A percentile compares a stretch with the other conserved stretches of the same genome.
Evolutionary conservation across 1,284 basidiomycete species (phyloP).

Genomic region (Trametes versicolor): DNA sequence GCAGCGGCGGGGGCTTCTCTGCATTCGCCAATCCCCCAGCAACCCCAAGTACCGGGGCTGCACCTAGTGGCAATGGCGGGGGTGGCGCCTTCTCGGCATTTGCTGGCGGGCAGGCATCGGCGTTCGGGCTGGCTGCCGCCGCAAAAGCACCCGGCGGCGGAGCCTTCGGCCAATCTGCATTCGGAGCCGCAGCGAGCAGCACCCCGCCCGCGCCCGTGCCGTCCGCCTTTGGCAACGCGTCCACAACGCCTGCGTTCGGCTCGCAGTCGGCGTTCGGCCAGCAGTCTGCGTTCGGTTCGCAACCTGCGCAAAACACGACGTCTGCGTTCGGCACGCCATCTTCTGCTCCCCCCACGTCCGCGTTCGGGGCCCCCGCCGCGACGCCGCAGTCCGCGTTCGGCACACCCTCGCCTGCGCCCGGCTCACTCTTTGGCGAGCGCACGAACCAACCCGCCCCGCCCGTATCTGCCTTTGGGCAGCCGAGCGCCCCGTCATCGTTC

Average conservation of each 20-base stretch:
- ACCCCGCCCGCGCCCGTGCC: constrained; percentile 25
- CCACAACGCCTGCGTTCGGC: constrained; percentile 42
- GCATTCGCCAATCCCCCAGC: constrained; percentile 37
- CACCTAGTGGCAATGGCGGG: constrained; percentile 27
- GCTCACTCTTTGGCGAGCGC: constrained; percentile 42
- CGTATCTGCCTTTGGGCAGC: constrained; percentile 40
- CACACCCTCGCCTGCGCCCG: constrained; percentile 34
- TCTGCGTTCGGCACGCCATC: constrained; percentile 5
- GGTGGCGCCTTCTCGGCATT: constrained; percentile 49
- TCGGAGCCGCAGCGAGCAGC: constrained; percentile 26
- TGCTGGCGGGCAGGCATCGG: constrained; percentile 42
- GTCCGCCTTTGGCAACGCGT: constrained; percentile 42
- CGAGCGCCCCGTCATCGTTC: constrained; percentile 29
- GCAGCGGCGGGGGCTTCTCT: constrained; percentile 39
- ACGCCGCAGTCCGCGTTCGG: constrained; percentile 44
- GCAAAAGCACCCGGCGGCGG: constrained; percentile 37
- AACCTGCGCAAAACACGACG: neutral
- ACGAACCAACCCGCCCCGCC: constrained; percentile 27
- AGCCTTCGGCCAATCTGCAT: constrained; percentile 43
- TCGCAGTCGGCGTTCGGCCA: constrained; percentile 46
- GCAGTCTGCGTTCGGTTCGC: constrained; percentile 43
- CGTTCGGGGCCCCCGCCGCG: constrained; percentile 42
- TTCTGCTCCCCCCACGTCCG: constrained; percentile 35
- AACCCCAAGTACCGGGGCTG: constrained; percentile 24
- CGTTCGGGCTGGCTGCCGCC: constrained; percentile 44